Conservation (phyloP, 768 basidiomycete species). For the Suillus plorans region DNA sequence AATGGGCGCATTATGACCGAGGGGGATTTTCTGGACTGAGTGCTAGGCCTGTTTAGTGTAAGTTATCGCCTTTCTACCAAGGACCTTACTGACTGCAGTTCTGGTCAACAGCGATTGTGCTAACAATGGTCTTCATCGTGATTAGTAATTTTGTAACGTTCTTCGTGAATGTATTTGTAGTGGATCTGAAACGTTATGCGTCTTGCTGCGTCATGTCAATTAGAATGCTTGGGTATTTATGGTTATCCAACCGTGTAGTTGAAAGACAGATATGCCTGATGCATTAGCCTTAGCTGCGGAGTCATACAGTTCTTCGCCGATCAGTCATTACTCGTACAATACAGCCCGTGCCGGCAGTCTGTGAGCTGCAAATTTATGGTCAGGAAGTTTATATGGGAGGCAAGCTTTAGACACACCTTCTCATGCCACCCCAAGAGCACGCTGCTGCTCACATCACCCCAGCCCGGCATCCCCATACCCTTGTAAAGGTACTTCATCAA, state of each 20-base stretch:
- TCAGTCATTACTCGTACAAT: conserved; percentile 88
- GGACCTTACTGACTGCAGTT: neutral
- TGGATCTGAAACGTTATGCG: neutral
- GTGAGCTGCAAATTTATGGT: conserved; percentile 59
- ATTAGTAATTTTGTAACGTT: neutral
- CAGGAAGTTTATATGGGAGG: conserved; percentile 5
- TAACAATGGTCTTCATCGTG: neutral
- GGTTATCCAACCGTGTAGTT: neutral
- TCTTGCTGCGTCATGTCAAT: neutral
- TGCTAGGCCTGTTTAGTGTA: neutral
- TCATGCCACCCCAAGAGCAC: conserved; percentile 88
- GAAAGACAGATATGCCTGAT: too few relatives aligned
- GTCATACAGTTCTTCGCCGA: conserved; percentile 49
- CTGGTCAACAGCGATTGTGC: neutral
- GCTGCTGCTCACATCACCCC: conserved; percentile 63
- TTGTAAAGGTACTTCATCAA: conserved; percentile 97
- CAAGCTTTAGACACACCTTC: conserved; percentile 58
- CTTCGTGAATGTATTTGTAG: neutral
- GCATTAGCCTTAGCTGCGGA: too few relatives aligned
- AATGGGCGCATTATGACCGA: conserved; percentile 24
- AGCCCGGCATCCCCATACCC: conserved; percentile 74
- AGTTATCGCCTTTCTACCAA: neutral
- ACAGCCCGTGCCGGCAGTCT: conserved; percentile 89
- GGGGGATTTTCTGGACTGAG: conserved; percentile 23
- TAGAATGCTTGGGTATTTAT: neutral